Evolutionary conservation across 169 alveolate species (phyloP).

Genomic region (Toxoplasma gondii): DNA sequence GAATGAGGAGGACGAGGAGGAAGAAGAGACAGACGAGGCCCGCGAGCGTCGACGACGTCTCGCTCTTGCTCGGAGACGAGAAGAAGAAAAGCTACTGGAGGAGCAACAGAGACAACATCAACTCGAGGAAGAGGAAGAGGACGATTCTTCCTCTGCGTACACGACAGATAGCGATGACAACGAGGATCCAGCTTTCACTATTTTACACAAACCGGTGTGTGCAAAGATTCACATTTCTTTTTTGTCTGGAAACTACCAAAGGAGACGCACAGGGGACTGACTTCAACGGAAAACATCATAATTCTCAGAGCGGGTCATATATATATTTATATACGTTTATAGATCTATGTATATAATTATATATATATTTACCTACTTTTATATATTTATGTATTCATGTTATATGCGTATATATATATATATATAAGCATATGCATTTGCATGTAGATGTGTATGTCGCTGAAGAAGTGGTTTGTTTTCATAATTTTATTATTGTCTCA

Average conservation of each 20-base stretch:
- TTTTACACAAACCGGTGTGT: slow-evolving; percentile 53
- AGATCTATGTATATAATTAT: not conserved
- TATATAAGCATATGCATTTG: not conserved
- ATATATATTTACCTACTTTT: not conserved
- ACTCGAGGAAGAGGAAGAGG: slow-evolving; percentile 50
- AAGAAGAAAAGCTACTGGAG: slow-evolving; percentile 48
- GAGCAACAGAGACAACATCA: slow-evolving; percentile 39
- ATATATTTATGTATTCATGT: not conserved
- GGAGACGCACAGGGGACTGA: not conserved
- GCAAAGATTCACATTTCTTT: not conserved
- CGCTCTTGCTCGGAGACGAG: slow-evolving; percentile 33
- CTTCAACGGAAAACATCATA: not conserved
- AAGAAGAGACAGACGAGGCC: slow-evolving; percentile 33
- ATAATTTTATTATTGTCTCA: no score
- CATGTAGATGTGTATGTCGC: not conserved
- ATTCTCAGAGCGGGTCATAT: no score
- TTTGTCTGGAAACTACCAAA: not conserved
- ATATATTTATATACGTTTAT: not conserved
- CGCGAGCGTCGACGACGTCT: slow-evolving; percentile 19
- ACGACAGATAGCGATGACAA: slow-evolving; percentile 36
- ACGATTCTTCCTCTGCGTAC: slow-evolving; percentile 28
- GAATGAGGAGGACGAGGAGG: not conserved
- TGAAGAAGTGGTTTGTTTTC: not conserved
- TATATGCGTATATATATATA: not conserved
- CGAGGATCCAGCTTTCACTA: slow-evolving; percentile 9